Conservation (phyloP, 2,329 filamentous ascomycete species). For the Ophiostoma tasmaniense region DNA sequence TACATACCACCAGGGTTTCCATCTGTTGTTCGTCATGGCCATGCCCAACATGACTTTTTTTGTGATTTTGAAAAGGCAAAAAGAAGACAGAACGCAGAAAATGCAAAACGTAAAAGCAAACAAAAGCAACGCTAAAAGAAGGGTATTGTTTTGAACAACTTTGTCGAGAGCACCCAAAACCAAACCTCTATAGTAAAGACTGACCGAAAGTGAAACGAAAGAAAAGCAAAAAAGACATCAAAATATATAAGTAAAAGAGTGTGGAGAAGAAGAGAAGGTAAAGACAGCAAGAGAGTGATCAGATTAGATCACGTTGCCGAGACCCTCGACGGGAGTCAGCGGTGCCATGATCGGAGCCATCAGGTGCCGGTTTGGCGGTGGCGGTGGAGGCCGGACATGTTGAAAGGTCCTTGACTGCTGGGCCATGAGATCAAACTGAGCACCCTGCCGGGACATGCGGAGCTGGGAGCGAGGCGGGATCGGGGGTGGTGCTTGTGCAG, state of each 20-base stretch:
- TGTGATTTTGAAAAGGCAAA: neutral
- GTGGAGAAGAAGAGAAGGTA: neutral
- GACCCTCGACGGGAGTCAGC: constrained; percentile 32
- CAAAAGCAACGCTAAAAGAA: constrained; percentile 5
- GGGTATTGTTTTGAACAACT: constrained; percentile 7
- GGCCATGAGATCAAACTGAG: neutral
- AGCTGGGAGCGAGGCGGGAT: constrained; percentile 11
- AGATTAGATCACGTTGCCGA: constrained; percentile 39
- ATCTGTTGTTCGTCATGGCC: constrained; percentile 3
- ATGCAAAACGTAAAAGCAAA: neutral
- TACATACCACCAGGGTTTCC: constrained; percentile 5
- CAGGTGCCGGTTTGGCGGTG: constrained; percentile 24
- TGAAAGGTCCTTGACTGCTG: constrained; percentile 11
- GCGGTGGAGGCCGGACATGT: constrained; percentile 23
- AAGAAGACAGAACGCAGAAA: neutral
- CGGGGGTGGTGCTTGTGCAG: constrained; percentile 11
- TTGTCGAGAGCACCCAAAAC: constrained; percentile 5
- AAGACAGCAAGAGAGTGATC: too few species aligned
- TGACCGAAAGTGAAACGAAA: neutral
- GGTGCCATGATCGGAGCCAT: constrained; percentile 19
- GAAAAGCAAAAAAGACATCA: neutral
- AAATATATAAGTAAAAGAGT: neutral
- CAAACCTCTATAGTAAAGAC: constrained; percentile 2
- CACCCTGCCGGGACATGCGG: neutral
- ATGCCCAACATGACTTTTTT: constrained; percentile 9